Percentiles rank a stretch among this genome's conserved stretches.
Conservation (phyloP, 2,329 filamentous ascomycete genomes). For the Talaromyces pinophilus region DNA sequence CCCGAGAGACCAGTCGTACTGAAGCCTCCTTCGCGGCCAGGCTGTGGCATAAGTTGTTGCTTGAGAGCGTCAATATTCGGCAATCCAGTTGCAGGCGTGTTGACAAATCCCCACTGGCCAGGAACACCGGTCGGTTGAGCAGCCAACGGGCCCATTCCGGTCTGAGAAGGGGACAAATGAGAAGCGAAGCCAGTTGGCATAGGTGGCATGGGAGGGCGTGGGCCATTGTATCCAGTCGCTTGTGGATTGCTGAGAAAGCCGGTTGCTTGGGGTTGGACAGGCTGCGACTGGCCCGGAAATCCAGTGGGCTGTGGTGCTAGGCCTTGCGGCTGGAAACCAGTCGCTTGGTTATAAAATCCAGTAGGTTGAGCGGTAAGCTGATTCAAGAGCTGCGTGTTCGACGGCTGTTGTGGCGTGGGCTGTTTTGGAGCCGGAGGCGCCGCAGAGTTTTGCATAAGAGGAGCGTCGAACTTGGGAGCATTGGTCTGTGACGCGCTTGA, state of each 20-base stretch:
- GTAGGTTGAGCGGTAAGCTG: slow-evolving; percentile 58
- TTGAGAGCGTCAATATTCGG: slow-evolving; percentile 93
- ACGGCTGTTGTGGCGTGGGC: slow-evolving; percentile 69
- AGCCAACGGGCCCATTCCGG: slow-evolving; percentile 72
- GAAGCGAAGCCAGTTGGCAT: slow-evolving; percentile 76
- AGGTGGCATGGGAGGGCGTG: slow-evolving; percentile 74
- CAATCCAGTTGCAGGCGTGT: slow-evolving; percentile 82
- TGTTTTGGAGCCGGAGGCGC: slow-evolving; percentile 60
- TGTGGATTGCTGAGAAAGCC: slow-evolving; percentile 72
- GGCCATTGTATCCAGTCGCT: slow-evolving; percentile 76
- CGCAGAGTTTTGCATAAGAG: slow-evolving; percentile 51
- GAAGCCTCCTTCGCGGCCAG: slow-evolving; percentile 81
- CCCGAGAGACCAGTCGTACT: slow-evolving; percentile 85
- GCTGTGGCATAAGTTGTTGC: slow-evolving; percentile 95
- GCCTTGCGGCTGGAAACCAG: slow-evolving; percentile 61
- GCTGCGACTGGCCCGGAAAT: slow-evolving; percentile 52
- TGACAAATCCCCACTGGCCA: slow-evolving; percentile 98
- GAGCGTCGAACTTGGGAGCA: slow-evolving; percentile 68
- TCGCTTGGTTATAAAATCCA: slow-evolving; percentile 62
- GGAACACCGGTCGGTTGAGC: slow-evolving; percentile 92
- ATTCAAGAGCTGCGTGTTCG: slow-evolving; percentile 63
- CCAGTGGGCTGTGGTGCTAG: slow-evolving; percentile 43
- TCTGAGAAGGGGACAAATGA: slow-evolving; percentile 61
- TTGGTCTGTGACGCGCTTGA: slow-evolving; percentile 57
- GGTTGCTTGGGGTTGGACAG: slow-evolving; percentile 68